A percentile compares a stretch with the other conserved stretches of the same genome.
These are phyloP conservation scores for Aspergillus coremiiformis DNA, from an alignment of 495 filamentous ascomycete genomes.

Conservation along the genomic window DNA sequence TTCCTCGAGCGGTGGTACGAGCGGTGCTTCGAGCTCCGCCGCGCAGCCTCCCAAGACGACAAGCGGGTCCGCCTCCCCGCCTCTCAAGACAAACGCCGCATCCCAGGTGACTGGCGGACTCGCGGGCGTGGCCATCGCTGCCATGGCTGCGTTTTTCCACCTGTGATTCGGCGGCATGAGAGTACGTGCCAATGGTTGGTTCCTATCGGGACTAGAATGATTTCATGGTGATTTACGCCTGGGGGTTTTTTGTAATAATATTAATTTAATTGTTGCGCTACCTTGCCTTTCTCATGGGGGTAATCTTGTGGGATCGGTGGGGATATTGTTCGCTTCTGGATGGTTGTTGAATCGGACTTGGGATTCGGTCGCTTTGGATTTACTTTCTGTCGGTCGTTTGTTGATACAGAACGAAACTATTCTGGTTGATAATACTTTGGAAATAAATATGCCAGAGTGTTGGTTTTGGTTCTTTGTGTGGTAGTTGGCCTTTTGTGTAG, in stretches of 20 bases:
- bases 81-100: slow-evolving; percentile 21
- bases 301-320: no score
- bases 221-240: no score
- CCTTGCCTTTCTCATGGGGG: no score
- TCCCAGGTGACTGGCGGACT: slow-evolving; percentile 23
- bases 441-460: background rate
- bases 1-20: background rate
- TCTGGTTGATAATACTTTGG: background rate
- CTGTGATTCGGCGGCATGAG: slow-evolving; percentile 1
- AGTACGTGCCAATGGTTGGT: no score
- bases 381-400: background rate
- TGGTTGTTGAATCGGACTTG: background rate
- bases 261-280: no score
- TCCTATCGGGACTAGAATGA: no score
- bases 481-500: background rate
- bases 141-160: slow-evolving; percentile 25
- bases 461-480: background rate
- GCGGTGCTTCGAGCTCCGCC: background rate
- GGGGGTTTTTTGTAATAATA: no score
- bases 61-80: background rate
- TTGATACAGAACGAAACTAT: background rate
- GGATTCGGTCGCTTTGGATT: background rate
- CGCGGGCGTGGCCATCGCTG: slow-evolving; percentile 24
- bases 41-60: background rate
- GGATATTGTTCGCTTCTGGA: background rate